A percentile compares a stretch with the other conserved stretches of the same genome.
These are phyloP conservation scores for Phytophthora sansomeana DNA, from an alignment of 352 stramenopile genomes.

Conservation along the genomic window DNA sequence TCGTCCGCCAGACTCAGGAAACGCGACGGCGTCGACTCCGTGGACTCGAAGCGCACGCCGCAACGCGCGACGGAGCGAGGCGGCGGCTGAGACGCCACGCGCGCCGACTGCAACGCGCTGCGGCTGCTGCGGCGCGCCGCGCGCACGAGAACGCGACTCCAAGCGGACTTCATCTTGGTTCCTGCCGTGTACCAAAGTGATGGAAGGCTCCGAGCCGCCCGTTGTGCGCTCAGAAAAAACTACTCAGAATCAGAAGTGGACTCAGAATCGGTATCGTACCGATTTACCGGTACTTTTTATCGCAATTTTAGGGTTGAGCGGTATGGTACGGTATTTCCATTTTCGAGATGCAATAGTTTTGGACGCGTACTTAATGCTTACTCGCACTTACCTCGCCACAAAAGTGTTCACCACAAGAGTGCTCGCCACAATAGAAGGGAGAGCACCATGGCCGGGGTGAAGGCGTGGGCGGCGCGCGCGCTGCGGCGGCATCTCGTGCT, in stretches of 20 bases:
- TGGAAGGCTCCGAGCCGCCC: constrained; percentile 32
- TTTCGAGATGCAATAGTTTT: no score
- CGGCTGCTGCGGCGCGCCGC: constrained; percentile 23
- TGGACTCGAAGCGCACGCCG: constrained; percentile 35
- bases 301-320: no score
- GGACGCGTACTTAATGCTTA: no score
- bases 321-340: no score
- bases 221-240: not conserved
- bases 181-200: constrained; percentile 30
- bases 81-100: constrained; percentile 8
- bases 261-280: constrained; percentile 2
- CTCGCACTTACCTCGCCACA: no score
- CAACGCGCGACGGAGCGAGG: constrained; percentile 1
- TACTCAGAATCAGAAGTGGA: not conserved
- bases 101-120: constrained; percentile 9
- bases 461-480: constrained; percentile 39
- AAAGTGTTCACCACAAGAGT: no score
- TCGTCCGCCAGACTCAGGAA: constrained; percentile 81
- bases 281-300: not conserved
- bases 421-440: no score
- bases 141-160: constrained; percentile 28
- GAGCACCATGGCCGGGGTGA: constrained; percentile 32
- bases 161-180: constrained; percentile 34
- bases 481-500: constrained; percentile 55
- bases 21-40: constrained; percentile 55